phyloP scores from a whole-genome alignment of 805 yeast species.

The Geotrichum ghanense region DNA sequence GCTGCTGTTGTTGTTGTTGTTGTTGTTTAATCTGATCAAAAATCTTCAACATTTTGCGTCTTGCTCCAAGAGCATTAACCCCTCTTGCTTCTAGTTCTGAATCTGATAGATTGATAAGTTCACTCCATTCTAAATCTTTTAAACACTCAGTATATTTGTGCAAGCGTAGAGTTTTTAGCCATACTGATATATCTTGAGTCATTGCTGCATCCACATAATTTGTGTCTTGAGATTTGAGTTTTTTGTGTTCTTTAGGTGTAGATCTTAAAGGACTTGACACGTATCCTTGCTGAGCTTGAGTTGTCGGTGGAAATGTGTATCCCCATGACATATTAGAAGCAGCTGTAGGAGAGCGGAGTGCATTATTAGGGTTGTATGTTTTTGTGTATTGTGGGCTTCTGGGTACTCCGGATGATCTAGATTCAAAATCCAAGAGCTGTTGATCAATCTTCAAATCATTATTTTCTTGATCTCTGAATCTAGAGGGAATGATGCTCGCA shows the following conservation, averaged over 20 bases:
- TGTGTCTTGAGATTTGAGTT: not conserved
- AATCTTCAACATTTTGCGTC: slow-evolving; percentile 86
- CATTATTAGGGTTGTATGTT: not conserved
- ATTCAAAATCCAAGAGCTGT: not conserved
- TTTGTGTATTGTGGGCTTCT: not conserved
- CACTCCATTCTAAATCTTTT: slow-evolving; percentile 65
- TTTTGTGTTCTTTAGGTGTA: not conserved
- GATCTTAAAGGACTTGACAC: not conserved
- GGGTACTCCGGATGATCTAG: not conserved
- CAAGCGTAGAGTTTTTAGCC: slow-evolving; percentile 81
- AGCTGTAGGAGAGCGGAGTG: not conserved
- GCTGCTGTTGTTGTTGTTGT: too few species aligned
- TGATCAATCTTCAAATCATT: not conserved
- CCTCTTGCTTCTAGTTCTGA: slow-evolving; percentile 64
- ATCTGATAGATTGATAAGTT: slow-evolving; percentile 62
- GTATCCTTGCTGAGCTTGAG: not conserved
- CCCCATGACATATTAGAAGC: not conserved
- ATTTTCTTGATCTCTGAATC: slow-evolving; percentile 1
- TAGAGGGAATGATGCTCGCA: not conserved
- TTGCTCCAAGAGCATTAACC: slow-evolving; percentile 89
- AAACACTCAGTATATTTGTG: slow-evolving; percentile 90
- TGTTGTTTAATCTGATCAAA: slow-evolving; percentile 71
- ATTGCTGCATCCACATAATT: slow-evolving; percentile 22
- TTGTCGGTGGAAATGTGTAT: not conserved
- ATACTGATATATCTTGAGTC: slow-evolving; percentile 72